Base-by-base conservation (phyloP, 805 yeast species). In the Candida verbasci region DNA sequence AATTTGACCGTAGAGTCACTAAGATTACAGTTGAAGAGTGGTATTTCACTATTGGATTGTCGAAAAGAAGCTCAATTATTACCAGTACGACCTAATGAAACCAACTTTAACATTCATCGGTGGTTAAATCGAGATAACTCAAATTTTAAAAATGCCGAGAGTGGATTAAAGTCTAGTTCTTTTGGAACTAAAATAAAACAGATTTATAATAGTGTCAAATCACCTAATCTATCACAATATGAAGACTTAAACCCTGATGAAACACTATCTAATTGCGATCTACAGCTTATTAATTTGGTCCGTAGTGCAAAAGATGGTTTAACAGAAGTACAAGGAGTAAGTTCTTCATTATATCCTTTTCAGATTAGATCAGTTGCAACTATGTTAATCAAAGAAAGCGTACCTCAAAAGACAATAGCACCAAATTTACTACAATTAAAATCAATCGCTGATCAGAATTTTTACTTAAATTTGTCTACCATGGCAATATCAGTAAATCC, bases 341-440 rank as follows among this genome's bases (percentile, higher is more conserved):
- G 57, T 29, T 69, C 82, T 14, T 39, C 45, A 0, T 56, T 82
- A 9, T 81, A 79, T 48, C 65, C 67, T 3, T 82, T 78, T 46
- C 88, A 82, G 50, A 52, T 68, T n/a, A 67, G 73, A 34, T 78
- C 87, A 0, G 64, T 81, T 6, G 66, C 72, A 2, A 74, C 72
- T 45, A 81, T 82, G 87, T 53, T 70, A 20, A 72, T 68, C 35
- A 69, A 64, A 44, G 88, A 82, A 47, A 43, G 68, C 0, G 27
- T 42, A 2, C 57, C 67, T 7, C 37, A 40, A n/a, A 50, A 45
- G 24, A 51, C 52, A 4, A 34, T 59, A 10, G 56, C 61, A 37
- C 76, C 74, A 1, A 62, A 59, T 41, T 51, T 62, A 14, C 44
- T 61, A 5, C 18, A 49, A 31, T 35, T 63, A 9, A 34, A 18